Evolutionary conservation across 2,329 filamentous ascomycete species (phyloP), one percentile per base, ranked within the genome.

Genomic region (Xylaria polymorpha): DNA sequence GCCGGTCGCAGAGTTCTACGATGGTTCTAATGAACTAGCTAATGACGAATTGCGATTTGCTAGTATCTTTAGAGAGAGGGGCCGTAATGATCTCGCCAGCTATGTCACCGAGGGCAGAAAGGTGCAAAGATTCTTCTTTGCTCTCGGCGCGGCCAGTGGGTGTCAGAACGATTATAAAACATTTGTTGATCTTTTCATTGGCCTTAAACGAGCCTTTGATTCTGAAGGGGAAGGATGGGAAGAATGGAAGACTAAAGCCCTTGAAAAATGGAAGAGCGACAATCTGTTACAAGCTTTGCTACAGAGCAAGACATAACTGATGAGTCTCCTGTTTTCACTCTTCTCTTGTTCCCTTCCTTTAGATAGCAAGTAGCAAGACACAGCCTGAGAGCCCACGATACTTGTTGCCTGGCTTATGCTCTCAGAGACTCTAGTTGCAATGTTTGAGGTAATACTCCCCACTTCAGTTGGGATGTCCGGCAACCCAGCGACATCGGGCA

Each of bases 1-100:
- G 79, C 78, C 78, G 0, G 74, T 81, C 0, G 73, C 60, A 0
- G 58, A 71, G 29, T 81, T 81, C 66, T 81, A 79, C 58, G 69
- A 77, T n/a, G 74, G 78, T 18, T 73, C 35, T 4, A 79, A 79
- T 61, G 72, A 74, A 39, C 67, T 78, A 3, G 58, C 72, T 3
- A 57, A 68, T 4, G 75, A 77, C 10, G 75, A 78, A 68, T 1
- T 71, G 20, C 62, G 53, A 12, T 43, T 63, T 2, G 51, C 39
- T 44, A 46, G n/a, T 5, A 44, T 68, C 41, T 65, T 50, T 63
- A 2, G 67, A 6, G 65, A 67, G n/a, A 72, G 61, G 29, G 74
- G 70, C 46, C 74, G 74, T 43, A 39, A 65, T 6, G 77, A 76
- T 65, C 66, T 78, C 1, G 73, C 73, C 1, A 22, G 60, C 2